Evolutionary conservation across 495 filamentous ascomycete species (phyloP), one percentile per base, ranked within the genome.

Genomic region (Penicillium maclennaniae): DNA sequence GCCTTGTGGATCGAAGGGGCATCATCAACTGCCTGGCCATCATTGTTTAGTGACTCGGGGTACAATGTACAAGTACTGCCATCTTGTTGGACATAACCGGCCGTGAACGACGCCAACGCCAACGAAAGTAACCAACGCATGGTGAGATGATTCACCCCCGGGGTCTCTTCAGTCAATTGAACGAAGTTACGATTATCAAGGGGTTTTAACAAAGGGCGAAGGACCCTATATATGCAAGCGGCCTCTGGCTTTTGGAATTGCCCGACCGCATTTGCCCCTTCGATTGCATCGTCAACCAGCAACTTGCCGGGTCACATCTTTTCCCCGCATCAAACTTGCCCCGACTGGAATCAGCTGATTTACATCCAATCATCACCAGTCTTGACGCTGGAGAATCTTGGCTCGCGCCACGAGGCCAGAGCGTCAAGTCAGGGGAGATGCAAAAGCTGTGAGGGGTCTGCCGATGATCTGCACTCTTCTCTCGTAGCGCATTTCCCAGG

Each of bases 1-100:
- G 76, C 75, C 25, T 68, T 25, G 28, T 70, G 59, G 38, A 79
- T 72, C 1, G 69, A 69, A 6, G 74, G 70, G 3, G 69, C 67
- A 62, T 75, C 70, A 47, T 73, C 69, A n/a, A 59, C 44, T 9
- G 55, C 16, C 42, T 42, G 34, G 12, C 55, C 58, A 20, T 58
- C 38, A 27, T 64, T 23, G 23, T 49, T 56, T 5, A 61, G 44
- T 7, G 61, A 64, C 39, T 64, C 54, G 10, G 60, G 55, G 41
- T 54, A 62, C 19, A 62, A 40, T 23, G 36, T 53, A 31, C 60
- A 62, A 1, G 49, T 56, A 2, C 34, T 45, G 20, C 36, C 41
- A 42, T 54, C 6, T 43, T 58, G 43, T 14, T 53, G 39, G 43
- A 62, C 60, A 44, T 51, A 59, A 12, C 31, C 43, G 27, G 56